These are phyloP conservation scores for Passalora sequoiae DNA, from an alignment of 2,329 filamentous ascomycete species.

Conservation along the genomic window DNA sequence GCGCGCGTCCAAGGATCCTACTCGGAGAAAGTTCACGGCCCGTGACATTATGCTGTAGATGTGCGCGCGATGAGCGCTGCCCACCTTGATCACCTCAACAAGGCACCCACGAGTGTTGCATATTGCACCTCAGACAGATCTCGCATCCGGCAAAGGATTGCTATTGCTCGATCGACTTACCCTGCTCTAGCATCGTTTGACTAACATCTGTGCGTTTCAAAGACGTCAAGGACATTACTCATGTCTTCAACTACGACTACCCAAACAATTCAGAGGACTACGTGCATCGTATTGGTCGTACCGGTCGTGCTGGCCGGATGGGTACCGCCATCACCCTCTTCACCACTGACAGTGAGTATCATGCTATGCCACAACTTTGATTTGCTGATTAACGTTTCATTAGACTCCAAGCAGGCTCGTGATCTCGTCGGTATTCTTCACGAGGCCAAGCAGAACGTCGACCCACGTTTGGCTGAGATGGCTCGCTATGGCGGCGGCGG, in stretches of 20 bases:
- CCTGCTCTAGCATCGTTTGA: conserved; percentile 19
- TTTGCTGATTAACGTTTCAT: conserved; percentile 34
- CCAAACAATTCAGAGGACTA: conserved; percentile 82
- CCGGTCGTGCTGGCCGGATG: conserved; percentile 70
- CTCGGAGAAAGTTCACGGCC: conserved; percentile 53
- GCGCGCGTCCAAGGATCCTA: conserved; percentile 62
- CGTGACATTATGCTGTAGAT: conserved; percentile 40
- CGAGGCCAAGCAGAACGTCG: conserved; percentile 97
- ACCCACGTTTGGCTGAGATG: conserved; percentile 94
- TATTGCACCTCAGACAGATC: conserved; percentile 33
- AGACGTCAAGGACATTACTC: conserved; percentile 99
- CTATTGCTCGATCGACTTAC: conserved; percentile 41
- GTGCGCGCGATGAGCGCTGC: conserved; percentile 29
- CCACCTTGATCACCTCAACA: conserved; percentile 20
- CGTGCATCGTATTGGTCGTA: conserved; percentile 64
- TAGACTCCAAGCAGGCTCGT: conserved; percentile 66
- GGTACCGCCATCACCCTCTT: conserved; percentile 98
- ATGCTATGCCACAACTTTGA: too few relatives aligned
- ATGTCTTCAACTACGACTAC: conserved; percentile 99
- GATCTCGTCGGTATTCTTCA: conserved; percentile 88
- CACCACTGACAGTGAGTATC: conserved; percentile 91
- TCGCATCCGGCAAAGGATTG: conserved; percentile 52
- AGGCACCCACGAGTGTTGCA: conserved; percentile 28
- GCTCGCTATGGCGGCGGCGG: conserved; percentile 83
- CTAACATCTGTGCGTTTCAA: conserved; percentile 55